phyloP scores from a whole-genome alignment of 768 basidiomycete species.

The Pholiota conissans region DNA sequence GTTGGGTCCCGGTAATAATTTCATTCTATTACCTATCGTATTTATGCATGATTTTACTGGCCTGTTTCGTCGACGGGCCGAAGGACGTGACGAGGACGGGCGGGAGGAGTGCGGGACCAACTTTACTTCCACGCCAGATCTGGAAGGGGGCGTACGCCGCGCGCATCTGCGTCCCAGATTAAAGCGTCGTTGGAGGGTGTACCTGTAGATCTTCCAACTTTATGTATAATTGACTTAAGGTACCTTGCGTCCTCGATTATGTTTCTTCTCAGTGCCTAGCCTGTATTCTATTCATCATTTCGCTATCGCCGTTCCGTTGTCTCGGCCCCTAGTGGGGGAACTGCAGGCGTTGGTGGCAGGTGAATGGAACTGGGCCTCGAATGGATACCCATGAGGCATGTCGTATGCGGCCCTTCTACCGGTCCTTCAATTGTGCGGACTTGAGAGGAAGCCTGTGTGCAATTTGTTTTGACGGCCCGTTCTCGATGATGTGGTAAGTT shows the following conservation, averaged over 20 bases:
- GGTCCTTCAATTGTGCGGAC: too few species aligned
- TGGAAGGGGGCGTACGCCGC: neutral
- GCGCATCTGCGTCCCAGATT: too few species aligned
- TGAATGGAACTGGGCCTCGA: neutral
- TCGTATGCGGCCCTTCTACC: neutral
- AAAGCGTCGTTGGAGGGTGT: neutral
- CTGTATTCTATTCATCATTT: too few species aligned
- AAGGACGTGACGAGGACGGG: too few species aligned
- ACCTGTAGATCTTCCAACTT: neutral
- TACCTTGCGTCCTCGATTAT: neutral
- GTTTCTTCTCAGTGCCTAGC: slow-evolving; percentile 4
- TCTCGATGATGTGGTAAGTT: too few species aligned
- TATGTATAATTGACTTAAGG: neutral
- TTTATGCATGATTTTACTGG: too few species aligned
- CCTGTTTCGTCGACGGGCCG: too few species aligned
- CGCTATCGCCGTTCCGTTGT: slow-evolving; percentile 1
- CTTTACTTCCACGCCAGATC: neutral
- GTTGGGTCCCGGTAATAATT: too few species aligned
- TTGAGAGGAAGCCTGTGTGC: too few species aligned
- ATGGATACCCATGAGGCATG: neutral
- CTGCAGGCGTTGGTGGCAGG: neutral
- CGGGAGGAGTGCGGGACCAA: neutral
- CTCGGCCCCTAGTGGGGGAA: neutral
- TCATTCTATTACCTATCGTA: too few species aligned
- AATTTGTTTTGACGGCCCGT: too few species aligned